Percentiles rank a stretch among this genome's conserved stretches.
Conservation (phyloP, 306 rosid species). For the Senna tora region DNA sequence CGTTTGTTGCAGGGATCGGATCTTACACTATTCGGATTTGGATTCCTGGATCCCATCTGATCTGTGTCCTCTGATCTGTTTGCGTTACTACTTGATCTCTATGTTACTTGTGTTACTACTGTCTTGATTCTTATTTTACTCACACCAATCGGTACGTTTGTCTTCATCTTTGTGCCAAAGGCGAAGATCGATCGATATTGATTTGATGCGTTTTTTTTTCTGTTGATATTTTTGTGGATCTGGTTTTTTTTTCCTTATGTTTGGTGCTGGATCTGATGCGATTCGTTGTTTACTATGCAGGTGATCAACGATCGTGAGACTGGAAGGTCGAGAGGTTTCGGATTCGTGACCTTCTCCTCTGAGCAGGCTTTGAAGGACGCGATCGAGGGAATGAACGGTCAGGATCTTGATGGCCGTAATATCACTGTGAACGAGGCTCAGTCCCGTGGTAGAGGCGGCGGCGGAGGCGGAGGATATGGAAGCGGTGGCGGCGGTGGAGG, state of each 20-base stretch:
- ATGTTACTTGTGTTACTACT: constrained; percentile 66
- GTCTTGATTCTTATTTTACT: constrained; percentile 66
- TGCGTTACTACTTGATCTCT: constrained; percentile 72
- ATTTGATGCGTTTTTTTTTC: constrained; percentile 18
- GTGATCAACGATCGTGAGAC: constrained; percentile 93
- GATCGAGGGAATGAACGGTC: constrained; percentile 90
- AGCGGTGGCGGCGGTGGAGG: constrained; percentile 59
- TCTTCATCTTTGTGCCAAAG: constrained; percentile 75
- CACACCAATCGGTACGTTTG: constrained; percentile 91
- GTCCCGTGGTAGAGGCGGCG: constrained; percentile 68
- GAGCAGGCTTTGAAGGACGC: constrained; percentile 85
- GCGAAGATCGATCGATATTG: constrained; percentile 97
- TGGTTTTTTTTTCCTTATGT: neutral
- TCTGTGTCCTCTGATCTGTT: constrained; percentile 70
- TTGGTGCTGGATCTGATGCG: constrained; percentile 34
- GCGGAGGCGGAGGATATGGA: constrained; percentile 5
- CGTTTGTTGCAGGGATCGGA: constrained; percentile 92
- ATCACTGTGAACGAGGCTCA: constrained; percentile 96
- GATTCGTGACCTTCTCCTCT: constrained; percentile 80
- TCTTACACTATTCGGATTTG: constrained; percentile 69
- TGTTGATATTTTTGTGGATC: neutral
- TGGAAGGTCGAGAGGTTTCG: constrained; percentile 91
- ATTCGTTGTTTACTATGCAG: constrained; percentile 15
- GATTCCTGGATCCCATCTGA: constrained; percentile 61
- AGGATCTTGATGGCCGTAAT: constrained; percentile 79